These are phyloP conservation scores for Erysimum cheiranthoides DNA, from an alignment of 345 rosid genomes.

Conservation along the genomic window DNA sequence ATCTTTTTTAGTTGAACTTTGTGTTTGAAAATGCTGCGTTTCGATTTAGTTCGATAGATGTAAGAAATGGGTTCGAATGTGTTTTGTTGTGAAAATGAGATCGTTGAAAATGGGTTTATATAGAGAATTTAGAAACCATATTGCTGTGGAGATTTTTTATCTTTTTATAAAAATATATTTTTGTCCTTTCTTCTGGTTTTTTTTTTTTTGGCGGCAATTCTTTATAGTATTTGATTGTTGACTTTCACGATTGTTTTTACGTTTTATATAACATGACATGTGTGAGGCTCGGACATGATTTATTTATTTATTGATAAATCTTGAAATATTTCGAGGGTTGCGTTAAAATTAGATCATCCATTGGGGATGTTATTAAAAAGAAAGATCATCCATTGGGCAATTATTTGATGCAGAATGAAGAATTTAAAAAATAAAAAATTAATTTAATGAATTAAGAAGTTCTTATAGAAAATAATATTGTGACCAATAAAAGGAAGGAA, in stretches of 20 bases:
- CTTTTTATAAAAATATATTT: too few relatives aligned
- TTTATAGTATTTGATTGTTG: conserved; percentile 19
- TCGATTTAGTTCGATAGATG: conserved; percentile 1
- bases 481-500: too few relatives aligned
- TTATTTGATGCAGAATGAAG: too few relatives aligned
- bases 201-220: background rate
- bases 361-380: too few relatives aligned
- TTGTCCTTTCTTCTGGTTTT: too few relatives aligned
- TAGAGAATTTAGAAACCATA: background rate
- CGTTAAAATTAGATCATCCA: too few relatives aligned
- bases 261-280: background rate
- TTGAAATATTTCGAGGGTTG: too few relatives aligned
- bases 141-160: background rate
- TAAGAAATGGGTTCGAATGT: background rate
- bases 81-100: conserved; percentile 4
- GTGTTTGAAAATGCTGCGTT: background rate
- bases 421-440: too few relatives aligned
- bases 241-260: background rate
- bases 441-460: too few relatives aligned
- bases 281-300: background rate
- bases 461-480: too few relatives aligned
- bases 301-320: too few relatives aligned
- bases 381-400: too few relatives aligned
- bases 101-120: conserved; percentile 7
- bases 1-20: background rate